Evolutionary conservation across 768 basidiomycete species (phyloP), one percentile per base, ranked within the genome.

Genomic region (Cubamyces lactineus): DNA sequence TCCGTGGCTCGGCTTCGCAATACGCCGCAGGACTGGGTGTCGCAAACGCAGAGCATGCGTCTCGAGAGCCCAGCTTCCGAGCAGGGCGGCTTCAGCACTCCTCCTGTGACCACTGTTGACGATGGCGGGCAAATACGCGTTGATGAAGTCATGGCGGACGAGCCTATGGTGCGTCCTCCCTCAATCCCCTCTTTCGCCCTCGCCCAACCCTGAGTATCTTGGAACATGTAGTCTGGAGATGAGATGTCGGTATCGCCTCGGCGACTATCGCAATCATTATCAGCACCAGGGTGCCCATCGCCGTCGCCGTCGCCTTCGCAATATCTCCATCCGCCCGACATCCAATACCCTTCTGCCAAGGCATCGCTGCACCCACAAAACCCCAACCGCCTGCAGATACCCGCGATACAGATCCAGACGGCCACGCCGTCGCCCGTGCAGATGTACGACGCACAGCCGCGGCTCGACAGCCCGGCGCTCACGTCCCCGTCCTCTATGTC

Each of bases 1-100:
- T 21, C 50, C 2, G 23, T 42, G 23, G 45, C 69, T 16, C 66
- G 80, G 66, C 75, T 79, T 43, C 72, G 75, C 17, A 34, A 17
- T 39, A 39, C 28, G 47, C 17, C 84, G 9, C 90, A 91, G 60
- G 89, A 92, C 69, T 92, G 89, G 91, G 89, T 92, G 12, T 78
- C 79, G 60, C 88, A 86, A 69, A 83, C 91, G 4, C 80, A 83
- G 56, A 86, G 82, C 49, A 79, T 92, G 62, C 80, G 82, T n/a
- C 87, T 92, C 21, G 81, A 82, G 55, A 84, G 84, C 63, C 82
- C 84, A 17, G 42, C 53, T 17, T 42, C 54, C 19, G 63, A 57
- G 16, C 64, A 57, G 11, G 56, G 47, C 47, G 60, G 53, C 41
- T 64, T 68, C 51, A 48, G 48, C 46, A 59, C 57, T 3, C 53